Conservation (phyloP, 2,329 filamentous ascomycete genomes). For the Cladophialophora exuberans region DNA sequence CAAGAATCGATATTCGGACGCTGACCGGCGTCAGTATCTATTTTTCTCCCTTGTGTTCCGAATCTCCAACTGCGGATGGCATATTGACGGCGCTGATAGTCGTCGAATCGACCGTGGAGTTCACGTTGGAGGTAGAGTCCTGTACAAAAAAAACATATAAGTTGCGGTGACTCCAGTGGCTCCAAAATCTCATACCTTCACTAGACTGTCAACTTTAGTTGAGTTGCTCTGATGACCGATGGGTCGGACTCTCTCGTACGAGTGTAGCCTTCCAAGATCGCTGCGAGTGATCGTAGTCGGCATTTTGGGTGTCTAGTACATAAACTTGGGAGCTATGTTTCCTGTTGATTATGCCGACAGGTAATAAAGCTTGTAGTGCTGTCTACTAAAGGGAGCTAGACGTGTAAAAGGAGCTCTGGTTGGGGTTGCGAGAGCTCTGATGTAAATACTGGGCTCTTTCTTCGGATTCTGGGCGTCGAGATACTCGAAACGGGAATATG, state of each 20-base stretch:
- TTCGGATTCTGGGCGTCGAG: background rate
- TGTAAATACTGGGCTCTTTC: background rate
- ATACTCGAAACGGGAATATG: background rate
- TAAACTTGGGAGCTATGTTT: no score
- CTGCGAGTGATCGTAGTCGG: background rate
- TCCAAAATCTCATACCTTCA: background rate
- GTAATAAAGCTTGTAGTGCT: no score
- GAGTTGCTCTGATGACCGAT: background rate
- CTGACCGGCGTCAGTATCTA: no score
- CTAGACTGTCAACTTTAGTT: background rate
- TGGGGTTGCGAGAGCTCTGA: background rate
- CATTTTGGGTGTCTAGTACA: background rate
- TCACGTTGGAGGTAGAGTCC: no score
- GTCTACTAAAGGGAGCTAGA: background rate
- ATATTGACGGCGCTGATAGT: no score
- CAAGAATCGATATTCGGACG: no score
- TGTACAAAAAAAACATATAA: no score
- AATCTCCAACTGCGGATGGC: no score
- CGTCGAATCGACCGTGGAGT: no score
- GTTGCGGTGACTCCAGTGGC: background rate
- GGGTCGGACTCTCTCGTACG: slow-evolving; percentile 1
- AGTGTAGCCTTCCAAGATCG: background rate
- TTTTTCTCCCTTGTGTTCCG: no score
- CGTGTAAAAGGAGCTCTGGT: background rate
- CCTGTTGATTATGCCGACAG: no score